These are phyloP conservation scores for Saururus chinensis DNA, from an alignment of 164 flowering plant genomes.

Conservation along the genomic window DNA sequence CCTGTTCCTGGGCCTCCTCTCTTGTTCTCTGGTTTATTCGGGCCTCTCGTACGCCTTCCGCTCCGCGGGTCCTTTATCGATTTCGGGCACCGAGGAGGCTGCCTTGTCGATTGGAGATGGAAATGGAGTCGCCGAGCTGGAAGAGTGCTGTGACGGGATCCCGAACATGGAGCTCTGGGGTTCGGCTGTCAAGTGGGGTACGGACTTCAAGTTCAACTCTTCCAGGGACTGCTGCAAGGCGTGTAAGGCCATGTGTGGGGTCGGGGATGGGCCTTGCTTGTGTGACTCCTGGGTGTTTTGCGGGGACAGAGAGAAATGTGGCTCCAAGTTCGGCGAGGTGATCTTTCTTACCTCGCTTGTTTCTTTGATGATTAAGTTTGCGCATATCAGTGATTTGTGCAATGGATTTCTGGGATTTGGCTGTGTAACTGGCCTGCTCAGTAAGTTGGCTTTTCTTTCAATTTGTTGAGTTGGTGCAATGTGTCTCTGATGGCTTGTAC, in stretches of 20 bases:
- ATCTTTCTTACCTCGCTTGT: constrained; percentile 1
- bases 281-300: constrained; percentile 97
- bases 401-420: not conserved
- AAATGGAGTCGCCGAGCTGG: not conserved
- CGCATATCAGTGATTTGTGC: too few species aligned
- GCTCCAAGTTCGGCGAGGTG: constrained; percentile 71
- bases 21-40: constrained; percentile 44
- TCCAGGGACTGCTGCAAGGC: constrained; percentile 69
- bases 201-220: constrained; percentile 66
- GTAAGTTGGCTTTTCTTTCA: not conserved
- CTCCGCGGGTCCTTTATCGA: constrained; percentile 8
- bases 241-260: constrained; percentile 82
- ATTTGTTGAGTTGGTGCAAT: too few species aligned
- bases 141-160: constrained; percentile 65
- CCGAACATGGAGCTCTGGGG: constrained; percentile 94
- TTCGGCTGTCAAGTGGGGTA: constrained; percentile 87
- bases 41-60: constrained; percentile 27
- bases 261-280: constrained; percentile 69
- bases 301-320: constrained; percentile 56
- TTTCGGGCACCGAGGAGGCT: not conserved
- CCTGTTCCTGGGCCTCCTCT: constrained; percentile 29
- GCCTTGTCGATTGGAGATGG: constrained; percentile 4
- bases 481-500: not conserved
- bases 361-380: not conserved
- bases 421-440: too few species aligned